phyloP scores from a whole-genome alignment of 169 alveolate genomes.

The Cryptosporidium meleagridis region DNA sequence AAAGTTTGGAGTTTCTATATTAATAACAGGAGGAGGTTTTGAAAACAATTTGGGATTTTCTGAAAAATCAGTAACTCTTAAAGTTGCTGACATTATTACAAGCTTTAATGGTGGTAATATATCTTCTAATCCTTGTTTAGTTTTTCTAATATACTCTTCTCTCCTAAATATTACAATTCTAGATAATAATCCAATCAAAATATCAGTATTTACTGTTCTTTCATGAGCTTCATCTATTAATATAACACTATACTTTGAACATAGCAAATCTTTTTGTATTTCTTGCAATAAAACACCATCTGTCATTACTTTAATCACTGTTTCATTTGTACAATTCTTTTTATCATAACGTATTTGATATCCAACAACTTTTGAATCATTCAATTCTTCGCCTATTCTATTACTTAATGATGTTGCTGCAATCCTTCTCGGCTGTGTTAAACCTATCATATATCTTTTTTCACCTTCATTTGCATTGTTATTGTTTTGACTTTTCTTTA shows the following conservation, averaged over 20 bases:
- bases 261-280: constrained; percentile 88
- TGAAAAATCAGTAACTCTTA: constrained; percentile 91
- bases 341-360: constrained; percentile 88
- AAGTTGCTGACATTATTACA: constrained; percentile 99
- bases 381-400: constrained; percentile 93
- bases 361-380: constrained; percentile 85
- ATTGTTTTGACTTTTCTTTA: constrained; percentile 79
- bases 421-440: constrained; percentile 97
- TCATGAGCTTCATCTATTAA: constrained; percentile 99
- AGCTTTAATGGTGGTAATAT: constrained; percentile 88
- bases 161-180: constrained; percentile 91
- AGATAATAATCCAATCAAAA: constrained; percentile 95
- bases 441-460: constrained; percentile 83
- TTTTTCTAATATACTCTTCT: constrained; percentile 78
- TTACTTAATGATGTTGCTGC: constrained; percentile 95
- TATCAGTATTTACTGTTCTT: constrained; percentile 97
- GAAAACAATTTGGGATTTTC: constrained; percentile 89
- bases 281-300: constrained; percentile 99
- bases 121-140: constrained; percentile 18
- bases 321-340: constrained; percentile 78
- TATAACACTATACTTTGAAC: constrained; percentile 93
- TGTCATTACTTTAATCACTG: constrained; percentile 96
- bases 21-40: constrained; percentile 86
- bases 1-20: constrained; percentile 90
- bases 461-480: neutral